Evolutionary conservation across 805 yeast genomes (phyloP), one percentile per base, ranked within the genome.

Genomic region (Clavispora vitiphila): DNA sequence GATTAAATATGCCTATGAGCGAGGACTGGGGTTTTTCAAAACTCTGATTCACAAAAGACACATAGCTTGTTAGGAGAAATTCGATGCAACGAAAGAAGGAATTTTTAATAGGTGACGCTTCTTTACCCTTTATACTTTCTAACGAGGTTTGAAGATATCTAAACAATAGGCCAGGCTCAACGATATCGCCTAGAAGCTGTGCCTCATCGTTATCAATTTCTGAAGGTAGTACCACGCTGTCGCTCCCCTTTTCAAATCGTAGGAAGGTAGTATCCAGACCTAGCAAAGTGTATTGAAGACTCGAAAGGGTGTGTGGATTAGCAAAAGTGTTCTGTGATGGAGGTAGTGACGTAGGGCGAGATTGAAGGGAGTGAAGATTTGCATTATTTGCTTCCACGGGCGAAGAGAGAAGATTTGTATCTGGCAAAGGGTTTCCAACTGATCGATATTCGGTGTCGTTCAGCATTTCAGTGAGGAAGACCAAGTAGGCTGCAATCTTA

Each of bases 101-200:
- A 29, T 78, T 79, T 45, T 77, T 77, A 12, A 83, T 70, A 8
- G 85, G 81, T 3, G 83, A 75, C 19, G 57, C 47, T 16, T 55
- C 49, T 4, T 50, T 53, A 42, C 44, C 62, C 50, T 48, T 60
- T 12, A 47, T 58, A 34, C 53, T 38, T 18, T 51, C 65, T 10
- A 72, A 48, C 16, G 55, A 51, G 12, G 39, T 42, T 4, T 57
- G 60, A 26, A 87, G 60, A 34, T 66, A 58, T 39, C 73, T 71
- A 60, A 76, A 86, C 3, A 88, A 62, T 25, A 89, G 61, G 0
- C 86, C 91, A 1, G 88, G 83, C 58, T 89, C 96, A 31, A 83
- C 64, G 1, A 85, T 62, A 21, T 70, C 58, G 42, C 73, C 77
- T 24, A 86, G 58, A 21, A 80, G 51, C 0, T 80, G 80, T 35